These are phyloP conservation scores for Nemania diffusa DNA, from an alignment of 2,329 filamentous ascomycete species.

Conservation along the genomic window DNA sequence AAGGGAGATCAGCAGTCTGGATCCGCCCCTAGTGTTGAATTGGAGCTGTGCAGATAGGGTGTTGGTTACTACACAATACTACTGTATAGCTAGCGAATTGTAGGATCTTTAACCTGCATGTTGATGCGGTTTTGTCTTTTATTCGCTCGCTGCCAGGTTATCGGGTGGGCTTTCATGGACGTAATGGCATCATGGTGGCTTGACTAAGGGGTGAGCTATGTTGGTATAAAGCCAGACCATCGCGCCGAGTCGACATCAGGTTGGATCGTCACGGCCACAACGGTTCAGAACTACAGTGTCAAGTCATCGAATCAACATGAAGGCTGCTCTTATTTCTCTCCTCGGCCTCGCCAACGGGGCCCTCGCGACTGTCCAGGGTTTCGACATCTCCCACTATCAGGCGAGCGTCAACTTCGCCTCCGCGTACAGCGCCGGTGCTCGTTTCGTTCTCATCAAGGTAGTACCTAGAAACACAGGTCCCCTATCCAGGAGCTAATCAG, in stretches of 20 bases:
- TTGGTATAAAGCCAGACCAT: slow-evolving; percentile 25
- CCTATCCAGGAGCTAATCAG: background rate
- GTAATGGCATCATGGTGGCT: slow-evolving; percentile 11
- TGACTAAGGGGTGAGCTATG: slow-evolving; percentile 1
- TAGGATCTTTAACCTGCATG: slow-evolving; percentile 25
- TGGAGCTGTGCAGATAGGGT: slow-evolving; percentile 5
- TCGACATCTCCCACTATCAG: slow-evolving; percentile 57
- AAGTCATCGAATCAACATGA: slow-evolving; percentile 33
- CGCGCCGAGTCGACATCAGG: slow-evolving; percentile 8
- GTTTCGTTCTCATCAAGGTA: slow-evolving; percentile 59
- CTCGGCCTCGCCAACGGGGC: slow-evolving; percentile 37
- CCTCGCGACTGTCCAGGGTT: slow-evolving; percentile 52
- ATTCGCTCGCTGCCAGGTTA: slow-evolving; percentile 18
- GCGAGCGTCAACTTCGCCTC: slow-evolving; percentile 51
- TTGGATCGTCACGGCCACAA: background rate
- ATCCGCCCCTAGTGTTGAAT: background rate
- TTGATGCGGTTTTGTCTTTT: slow-evolving; percentile 9
- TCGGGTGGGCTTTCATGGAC: slow-evolving; percentile 5
- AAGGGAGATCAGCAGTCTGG: slow-evolving; percentile 25
- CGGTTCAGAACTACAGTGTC: background rate
- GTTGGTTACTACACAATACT: slow-evolving; percentile 15
- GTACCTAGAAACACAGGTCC: slow-evolving; percentile 6
- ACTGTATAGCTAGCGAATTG: slow-evolving; percentile 17
- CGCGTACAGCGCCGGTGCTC: slow-evolving; percentile 54
- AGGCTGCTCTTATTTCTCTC: slow-evolving; percentile 28